Conservation (phyloP, 495 filamentous ascomycete species). For the Tirmania nivea region DNA sequence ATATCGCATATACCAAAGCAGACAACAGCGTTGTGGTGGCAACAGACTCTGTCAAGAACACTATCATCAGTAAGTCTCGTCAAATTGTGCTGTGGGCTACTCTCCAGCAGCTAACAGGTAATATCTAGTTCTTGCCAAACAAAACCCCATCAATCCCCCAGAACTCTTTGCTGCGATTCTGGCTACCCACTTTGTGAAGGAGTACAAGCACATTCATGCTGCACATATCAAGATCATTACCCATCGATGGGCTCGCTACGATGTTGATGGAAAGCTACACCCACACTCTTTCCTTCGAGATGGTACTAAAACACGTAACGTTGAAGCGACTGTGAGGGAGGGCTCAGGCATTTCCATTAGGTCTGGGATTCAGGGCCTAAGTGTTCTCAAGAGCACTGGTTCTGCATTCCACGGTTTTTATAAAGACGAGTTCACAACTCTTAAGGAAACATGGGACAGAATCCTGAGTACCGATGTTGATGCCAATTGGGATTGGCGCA, state of each 20-base stretch:
- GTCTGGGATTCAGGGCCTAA: constrained; percentile 49
- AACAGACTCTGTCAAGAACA: constrained; percentile 97
- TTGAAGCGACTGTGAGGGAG: constrained; percentile 31
- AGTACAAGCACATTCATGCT: constrained; percentile 64
- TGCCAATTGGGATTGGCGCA: constrained; percentile 63
- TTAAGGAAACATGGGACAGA: constrained; percentile 78
- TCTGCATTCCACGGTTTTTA: constrained; percentile 91
- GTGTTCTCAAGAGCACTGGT: constrained; percentile 92
- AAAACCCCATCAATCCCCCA: constrained; percentile 77
- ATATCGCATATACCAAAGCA: constrained; percentile 65
- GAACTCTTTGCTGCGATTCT: constrained; percentile 77
- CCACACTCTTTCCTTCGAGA: constrained; percentile 92
- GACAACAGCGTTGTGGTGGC: constrained; percentile 93
- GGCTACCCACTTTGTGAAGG: constrained; percentile 68
- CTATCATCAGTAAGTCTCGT: constrained; percentile 50
- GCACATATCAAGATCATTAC: constrained; percentile 62
- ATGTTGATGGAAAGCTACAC: constrained; percentile 69
- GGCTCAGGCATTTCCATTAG: constrained; percentile 42
- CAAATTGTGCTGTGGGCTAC: neutral
- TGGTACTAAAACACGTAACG: constrained; percentile 63
- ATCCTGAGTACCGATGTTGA: constrained; percentile 87
- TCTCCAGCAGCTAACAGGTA: neutral
- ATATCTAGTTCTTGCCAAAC: constrained; percentile 42
- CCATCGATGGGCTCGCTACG: constrained; percentile 84
- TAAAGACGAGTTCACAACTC: constrained; percentile 75